phyloP scores from a whole-genome alignment of 78 protist genomes.

The Neovahlkampfia damariscottae region DNA sequence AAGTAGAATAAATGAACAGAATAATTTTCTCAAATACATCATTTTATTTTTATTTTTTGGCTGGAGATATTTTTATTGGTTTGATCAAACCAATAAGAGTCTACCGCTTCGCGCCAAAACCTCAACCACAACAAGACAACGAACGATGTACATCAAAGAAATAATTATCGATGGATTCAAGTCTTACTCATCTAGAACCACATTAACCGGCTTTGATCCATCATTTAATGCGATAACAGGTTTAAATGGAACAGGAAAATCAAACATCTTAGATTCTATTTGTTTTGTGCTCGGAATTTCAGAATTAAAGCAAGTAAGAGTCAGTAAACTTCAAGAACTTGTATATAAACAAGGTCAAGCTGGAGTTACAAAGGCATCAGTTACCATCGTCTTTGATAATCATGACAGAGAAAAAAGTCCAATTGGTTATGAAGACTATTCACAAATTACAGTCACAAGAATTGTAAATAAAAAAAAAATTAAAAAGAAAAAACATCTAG shows the following conservation, averaged over 20 bases:
- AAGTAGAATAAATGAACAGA: too few relatives aligned
- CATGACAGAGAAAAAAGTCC: slow-evolving; percentile 65
- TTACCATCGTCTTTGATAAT: slow-evolving; percentile 92
- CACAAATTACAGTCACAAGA: slow-evolving; percentile 84
- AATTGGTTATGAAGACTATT: slow-evolving; percentile 76
- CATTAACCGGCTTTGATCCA: slow-evolving; percentile 77
- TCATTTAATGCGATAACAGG: slow-evolving; percentile 98
- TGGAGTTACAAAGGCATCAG: slow-evolving; percentile 87
- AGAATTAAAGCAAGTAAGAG: slow-evolving; percentile 89
- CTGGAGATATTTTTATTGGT: too few relatives aligned
- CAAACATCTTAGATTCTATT: slow-evolving; percentile 95
- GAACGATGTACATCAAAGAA: slow-evolving; percentile 79
- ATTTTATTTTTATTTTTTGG: too few relatives aligned
- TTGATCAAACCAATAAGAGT: too few relatives aligned
- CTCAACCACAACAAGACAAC: too few relatives aligned
- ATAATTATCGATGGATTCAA: slow-evolving; percentile 98
- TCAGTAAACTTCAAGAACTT: slow-evolving; percentile 67
- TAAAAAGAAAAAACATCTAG: too few relatives aligned
- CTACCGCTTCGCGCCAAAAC: too few relatives aligned
- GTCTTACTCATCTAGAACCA: slow-evolving; percentile 89
- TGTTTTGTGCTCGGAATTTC: slow-evolving; percentile 98
- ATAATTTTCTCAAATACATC: too few relatives aligned
- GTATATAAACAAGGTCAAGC: slow-evolving; percentile 98
- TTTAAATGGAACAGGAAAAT: slow-evolving; percentile 94
- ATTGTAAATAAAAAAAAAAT: slow-evolving; percentile 76